Evolutionary conservation across 2,329 filamentous ascomycete genomes (phyloP), one percentile per base, ranked within the genome.

Genomic region (Xylaria sp.): DNA sequence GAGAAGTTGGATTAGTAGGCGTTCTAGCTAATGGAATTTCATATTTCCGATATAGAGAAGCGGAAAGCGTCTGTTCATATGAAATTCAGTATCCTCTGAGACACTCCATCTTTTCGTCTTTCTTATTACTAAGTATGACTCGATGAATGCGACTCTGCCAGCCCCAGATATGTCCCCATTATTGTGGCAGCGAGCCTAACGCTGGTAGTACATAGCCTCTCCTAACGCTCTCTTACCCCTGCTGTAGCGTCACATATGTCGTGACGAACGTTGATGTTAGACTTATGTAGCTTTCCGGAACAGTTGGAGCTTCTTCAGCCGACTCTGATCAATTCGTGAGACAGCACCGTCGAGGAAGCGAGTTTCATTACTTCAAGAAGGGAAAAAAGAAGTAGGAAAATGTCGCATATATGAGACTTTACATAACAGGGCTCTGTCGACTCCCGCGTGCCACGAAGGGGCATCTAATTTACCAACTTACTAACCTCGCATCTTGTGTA

Each of bases 1-100:
- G 85, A 86, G 78, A 89, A 87, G 80, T 76, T 91, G 35, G 66
- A 60, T 57, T 71, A 71, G 35, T 72, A 71, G 50, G 55, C 2
- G 47, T 25, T 53, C 37, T 27, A 9, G 23, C 4, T 27, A 42
- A 63, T n/a, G 13, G 18, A 16, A n/a, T 21, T 66, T 37, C 29
- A 25, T 23, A 18, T 40, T 59, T 60, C 54, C 32, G 13, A 60
- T 23, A 48, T 51, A 68, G 48, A 68, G 32, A 63, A 54, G 54
- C 29, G 10, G 37, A 60, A 60, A 68, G 62, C 54, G 48, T 44
- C 23, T 37, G 27, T 55, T 29, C 47, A 63, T 42, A 53, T 48
- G 23, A 47, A 40, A 67, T 63, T 48, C 40, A 57, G 21, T 42
- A 35, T 29, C 23, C 47, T 63, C 32, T 54, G n/a, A 47, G 47